phyloP scores from a whole-genome alignment of 208 protist genomes.

The Trypanosoma scelopori region DNA sequence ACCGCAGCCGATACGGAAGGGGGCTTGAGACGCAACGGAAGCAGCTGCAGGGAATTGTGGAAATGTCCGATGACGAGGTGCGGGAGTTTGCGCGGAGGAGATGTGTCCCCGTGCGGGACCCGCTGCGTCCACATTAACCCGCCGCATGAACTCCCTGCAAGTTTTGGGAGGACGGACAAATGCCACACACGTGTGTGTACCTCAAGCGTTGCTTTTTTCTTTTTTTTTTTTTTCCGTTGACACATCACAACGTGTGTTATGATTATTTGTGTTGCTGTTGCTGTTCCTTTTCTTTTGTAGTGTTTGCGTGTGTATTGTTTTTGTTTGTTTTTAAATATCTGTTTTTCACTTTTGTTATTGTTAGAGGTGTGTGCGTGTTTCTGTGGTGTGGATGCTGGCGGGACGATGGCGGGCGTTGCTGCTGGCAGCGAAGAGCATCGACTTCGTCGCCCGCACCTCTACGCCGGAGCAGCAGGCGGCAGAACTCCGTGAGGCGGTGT shows the following conservation, averaged over 20 bases:
- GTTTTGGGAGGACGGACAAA: no score
- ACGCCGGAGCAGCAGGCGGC: constrained; percentile 8
- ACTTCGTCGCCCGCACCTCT: constrained; percentile 8
- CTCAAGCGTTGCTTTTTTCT: no score
- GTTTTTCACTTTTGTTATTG: neutral
- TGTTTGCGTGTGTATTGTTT: constrained; percentile 1
- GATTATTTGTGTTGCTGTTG: no score
- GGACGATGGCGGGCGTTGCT: neutral
- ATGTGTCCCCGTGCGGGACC: constrained; percentile 22
- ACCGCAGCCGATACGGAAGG: constrained; percentile 59
- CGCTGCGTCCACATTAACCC: neutral
- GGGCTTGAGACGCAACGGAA: constrained; percentile 41
- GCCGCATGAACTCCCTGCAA: no score
- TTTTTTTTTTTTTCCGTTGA: no score
- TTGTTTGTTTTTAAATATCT: neutral
- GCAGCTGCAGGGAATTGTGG: constrained; percentile 22
- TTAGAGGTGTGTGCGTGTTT: neutral
- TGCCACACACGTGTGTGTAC: no score
- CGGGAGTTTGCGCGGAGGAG: constrained; percentile 32
- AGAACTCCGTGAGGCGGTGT: constrained; percentile 20
- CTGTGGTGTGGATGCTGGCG: constrained; percentile 18
- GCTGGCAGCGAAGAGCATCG: constrained; percentile 12
- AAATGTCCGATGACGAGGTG: constrained; percentile 27
- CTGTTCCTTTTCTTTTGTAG: no score
- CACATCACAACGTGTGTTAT: no score